Percentiles rank a stretch among this genome's conserved stretches.
Conservation (phyloP, 305 asterid genomes). For the Fraxinus baroniana region DNA sequence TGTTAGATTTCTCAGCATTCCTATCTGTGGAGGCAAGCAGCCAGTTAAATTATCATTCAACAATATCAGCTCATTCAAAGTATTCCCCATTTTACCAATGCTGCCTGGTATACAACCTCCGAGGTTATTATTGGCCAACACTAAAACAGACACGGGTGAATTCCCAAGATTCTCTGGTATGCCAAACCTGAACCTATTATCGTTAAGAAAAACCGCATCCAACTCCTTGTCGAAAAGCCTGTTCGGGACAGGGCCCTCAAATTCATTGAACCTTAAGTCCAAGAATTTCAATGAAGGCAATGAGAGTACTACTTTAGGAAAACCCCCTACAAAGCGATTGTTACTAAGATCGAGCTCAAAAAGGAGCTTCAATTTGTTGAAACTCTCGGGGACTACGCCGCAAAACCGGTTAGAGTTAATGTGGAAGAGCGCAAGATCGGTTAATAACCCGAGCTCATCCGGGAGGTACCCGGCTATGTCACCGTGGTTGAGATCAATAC, state of each 20-base stretch:
- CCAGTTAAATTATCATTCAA: conserved; percentile 56
- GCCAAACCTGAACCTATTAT: conserved; percentile 50
- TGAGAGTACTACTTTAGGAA: conserved; percentile 46
- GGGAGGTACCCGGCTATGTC: conserved; percentile 65
- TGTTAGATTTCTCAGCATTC: conserved; percentile 39
- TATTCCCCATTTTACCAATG: conserved; percentile 50
- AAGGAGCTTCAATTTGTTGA: conserved; percentile 36
- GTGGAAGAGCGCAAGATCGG: conserved; percentile 55
- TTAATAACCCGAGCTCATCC: conserved; percentile 42
- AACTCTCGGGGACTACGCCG: conserved; percentile 42
- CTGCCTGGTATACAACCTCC: conserved; percentile 60
- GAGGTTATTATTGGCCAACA: conserved; percentile 54
- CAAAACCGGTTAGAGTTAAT: conserved; percentile 59
- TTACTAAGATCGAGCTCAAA: conserved; percentile 57
- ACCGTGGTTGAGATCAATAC: conserved; percentile 57
- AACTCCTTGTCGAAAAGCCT: conserved; percentile 40
- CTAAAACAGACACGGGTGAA: conserved; percentile 59
- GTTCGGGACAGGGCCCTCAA: conserved; percentile 53
- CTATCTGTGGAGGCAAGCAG: conserved; percentile 50
- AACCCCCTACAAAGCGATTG: conserved; percentile 57
- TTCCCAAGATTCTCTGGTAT: conserved; percentile 54
- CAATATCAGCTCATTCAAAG: conserved; percentile 46
- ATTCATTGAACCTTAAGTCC: conserved; percentile 58
- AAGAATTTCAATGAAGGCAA: conserved; percentile 44
- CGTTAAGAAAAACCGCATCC: conserved; percentile 55